Evolutionary conservation across 306 rosid species (phyloP).

Genomic region (Cicer yamashitae): DNA sequence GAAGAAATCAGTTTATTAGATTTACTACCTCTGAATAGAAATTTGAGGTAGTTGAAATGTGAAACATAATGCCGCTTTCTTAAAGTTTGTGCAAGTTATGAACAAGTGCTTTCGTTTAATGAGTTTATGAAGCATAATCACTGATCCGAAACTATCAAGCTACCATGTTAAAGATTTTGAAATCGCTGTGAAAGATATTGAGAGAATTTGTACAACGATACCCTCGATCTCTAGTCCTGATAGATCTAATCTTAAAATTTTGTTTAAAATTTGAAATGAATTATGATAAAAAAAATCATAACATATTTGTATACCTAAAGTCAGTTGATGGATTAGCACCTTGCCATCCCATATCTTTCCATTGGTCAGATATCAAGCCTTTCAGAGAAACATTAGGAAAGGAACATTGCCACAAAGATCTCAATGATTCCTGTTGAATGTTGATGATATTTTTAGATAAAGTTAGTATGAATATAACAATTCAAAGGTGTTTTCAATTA

Average conservation of each 20-base stretch:
- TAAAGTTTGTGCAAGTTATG: constrained; percentile 1
- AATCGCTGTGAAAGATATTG: no score
- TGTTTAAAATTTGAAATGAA: no score
- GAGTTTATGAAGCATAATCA: neutral
- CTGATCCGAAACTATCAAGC: constrained; percentile 20
- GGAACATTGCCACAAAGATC: constrained; percentile 79
- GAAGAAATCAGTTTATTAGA: constrained; percentile 61
- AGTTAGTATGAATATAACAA: constrained; percentile 10
- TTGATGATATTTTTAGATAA: constrained; percentile 26
- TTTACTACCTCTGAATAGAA: constrained; percentile 44
- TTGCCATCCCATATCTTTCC: constrained; percentile 99
- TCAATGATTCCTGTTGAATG: constrained; percentile 72
- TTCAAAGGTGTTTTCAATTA: constrained; percentile 14
- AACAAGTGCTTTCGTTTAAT: constrained; percentile 7
- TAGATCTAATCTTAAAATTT: no score
- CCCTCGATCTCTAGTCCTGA: no score
- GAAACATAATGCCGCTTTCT: constrained; percentile 33
- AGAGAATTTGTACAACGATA: no score
- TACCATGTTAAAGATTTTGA: neutral
- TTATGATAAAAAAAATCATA: no score
- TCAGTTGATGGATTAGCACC: constrained; percentile 98
- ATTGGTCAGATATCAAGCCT: constrained; percentile 86
- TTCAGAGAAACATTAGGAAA: constrained; percentile 74
- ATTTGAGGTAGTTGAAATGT: constrained; percentile 20
- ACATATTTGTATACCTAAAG: constrained; percentile 64